phyloP scores from a whole-genome alignment of 495 filamentous ascomycete species.

The Polyplosphaeria fusca region DNA sequence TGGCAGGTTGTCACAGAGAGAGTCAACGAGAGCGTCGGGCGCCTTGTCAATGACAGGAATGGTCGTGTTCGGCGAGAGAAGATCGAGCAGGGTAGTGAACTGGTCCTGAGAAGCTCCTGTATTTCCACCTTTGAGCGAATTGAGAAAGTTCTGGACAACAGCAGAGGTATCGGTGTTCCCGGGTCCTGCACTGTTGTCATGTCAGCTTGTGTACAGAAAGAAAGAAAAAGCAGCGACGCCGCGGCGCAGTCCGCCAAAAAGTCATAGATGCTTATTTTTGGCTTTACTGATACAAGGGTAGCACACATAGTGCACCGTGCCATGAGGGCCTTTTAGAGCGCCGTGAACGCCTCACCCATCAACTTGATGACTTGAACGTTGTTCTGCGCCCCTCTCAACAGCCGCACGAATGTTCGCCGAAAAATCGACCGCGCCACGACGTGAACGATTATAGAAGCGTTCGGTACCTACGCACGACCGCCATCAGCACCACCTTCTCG shows the following conservation, averaged over 20 bases:
- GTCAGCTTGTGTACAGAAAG: constrained; percentile 25
- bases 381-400: too few relatives aligned
- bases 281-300: not conserved
- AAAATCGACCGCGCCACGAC: constrained; percentile 28
- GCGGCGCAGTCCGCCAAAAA: not conserved
- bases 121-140: constrained; percentile 67
- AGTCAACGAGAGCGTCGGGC: constrained; percentile 62
- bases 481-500: constrained; percentile 93
- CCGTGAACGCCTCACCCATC: constrained; percentile 26
- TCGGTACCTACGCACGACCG: constrained; percentile 96
- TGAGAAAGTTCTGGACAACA: constrained; percentile 80
- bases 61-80: constrained; percentile 72
- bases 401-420: constrained; percentile 1
- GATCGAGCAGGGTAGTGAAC: constrained; percentile 82
- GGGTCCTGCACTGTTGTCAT: constrained; percentile 19
- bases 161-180: constrained; percentile 54
- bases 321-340: constrained; percentile 1
- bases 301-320: not conserved
- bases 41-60: constrained; percentile 71
- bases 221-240: constrained; percentile 40
- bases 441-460: constrained; percentile 11
- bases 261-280: too few relatives aligned
- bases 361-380: not conserved
- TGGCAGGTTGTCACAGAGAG: constrained; percentile 73
- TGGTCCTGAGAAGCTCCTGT: constrained; percentile 47